These are phyloP conservation scores for Tricholoma bakamatsutake DNA, from an alignment of 768 basidiomycete species.

Conservation along the genomic window DNA sequence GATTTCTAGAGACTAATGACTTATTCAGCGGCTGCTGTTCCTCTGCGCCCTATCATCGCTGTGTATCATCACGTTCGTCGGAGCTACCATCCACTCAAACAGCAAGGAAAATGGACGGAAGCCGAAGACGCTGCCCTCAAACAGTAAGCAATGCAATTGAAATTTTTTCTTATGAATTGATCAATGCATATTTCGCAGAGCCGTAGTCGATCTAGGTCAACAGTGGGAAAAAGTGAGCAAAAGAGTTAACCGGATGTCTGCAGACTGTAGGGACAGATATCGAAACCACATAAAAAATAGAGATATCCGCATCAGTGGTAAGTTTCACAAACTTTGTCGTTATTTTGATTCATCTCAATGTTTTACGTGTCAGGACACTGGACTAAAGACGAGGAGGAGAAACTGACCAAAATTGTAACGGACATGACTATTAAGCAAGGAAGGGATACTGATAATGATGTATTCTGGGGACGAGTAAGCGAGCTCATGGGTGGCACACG, in stretches of 20 bases:
- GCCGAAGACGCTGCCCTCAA: conserved; percentile 60
- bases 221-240: conserved; percentile 77
- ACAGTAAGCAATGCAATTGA: conserved; percentile 38
- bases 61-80: conserved; percentile 81
- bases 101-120: conserved; percentile 64
- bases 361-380: conserved; percentile 45
- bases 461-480: conserved; percentile 79
- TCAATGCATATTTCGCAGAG: conserved; percentile 37
- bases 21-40: conserved; percentile 56
- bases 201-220: conserved; percentile 63
- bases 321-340: conserved; percentile 8
- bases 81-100: conserved; percentile 59
- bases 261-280: conserved; percentile 82
- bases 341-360: not conserved
- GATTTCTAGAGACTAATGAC: conserved; percentile 4
- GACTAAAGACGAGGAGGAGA: conserved; percentile 76
- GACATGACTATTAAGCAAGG: conserved; percentile 70
- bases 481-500: conserved; percentile 72
- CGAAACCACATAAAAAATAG: conserved; percentile 75
- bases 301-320: conserved; percentile 56
- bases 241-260: conserved; percentile 66
- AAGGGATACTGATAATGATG: conserved; percentile 69
- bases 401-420: conserved; percentile 67
- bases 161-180: not conserved
- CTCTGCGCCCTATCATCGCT: conserved; percentile 73